A percentile compares a stretch with the other conserved stretches of the same genome.
These are phyloP conservation scores for Colletotrichum godetiae DNA, from an alignment of 2,329 filamentous ascomycete genomes.

Conservation along the genomic window DNA sequence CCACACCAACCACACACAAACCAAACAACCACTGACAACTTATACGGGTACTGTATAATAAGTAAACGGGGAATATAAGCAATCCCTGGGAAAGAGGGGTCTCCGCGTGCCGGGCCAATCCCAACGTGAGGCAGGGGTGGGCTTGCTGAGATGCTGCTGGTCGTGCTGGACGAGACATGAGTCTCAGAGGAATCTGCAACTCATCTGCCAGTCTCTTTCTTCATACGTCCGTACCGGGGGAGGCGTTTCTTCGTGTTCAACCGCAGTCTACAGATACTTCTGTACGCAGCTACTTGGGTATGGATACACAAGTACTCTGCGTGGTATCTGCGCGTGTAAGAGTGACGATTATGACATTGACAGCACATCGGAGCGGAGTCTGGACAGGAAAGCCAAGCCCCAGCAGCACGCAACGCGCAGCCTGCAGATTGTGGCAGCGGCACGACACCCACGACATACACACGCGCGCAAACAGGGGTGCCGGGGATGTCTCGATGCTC, in stretches of 20 bases:
- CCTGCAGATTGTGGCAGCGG: slow-evolving; percentile 18
- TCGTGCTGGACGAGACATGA: slow-evolving; percentile 8
- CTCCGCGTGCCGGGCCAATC: too few species aligned
- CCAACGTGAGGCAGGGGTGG: too few species aligned
- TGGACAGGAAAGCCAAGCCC: neutral
- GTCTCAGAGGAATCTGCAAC: slow-evolving; percentile 31
- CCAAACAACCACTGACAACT: neutral
- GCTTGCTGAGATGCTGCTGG: neutral
- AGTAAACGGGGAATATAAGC: neutral
- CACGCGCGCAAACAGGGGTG: slow-evolving; percentile 8
- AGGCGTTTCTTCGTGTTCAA: neutral
- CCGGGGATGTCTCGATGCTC: slow-evolving; percentile 1
- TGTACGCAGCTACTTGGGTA: too few species aligned
- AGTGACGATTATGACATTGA: slow-evolving; percentile 25
- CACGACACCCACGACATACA: slow-evolving; percentile 4
- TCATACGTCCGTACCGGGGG: slow-evolving; percentile 30
- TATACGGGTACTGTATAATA: neutral
- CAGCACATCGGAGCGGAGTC: slow-evolving; percentile 5
- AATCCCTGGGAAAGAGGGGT: neutral
- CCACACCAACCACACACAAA: neutral
- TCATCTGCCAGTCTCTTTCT: slow-evolving; percentile 27
- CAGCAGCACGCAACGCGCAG: neutral
- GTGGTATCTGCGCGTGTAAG: neutral
- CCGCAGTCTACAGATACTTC: neutral
- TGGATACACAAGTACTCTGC: neutral